Evolutionary conservation across 192 early-diverging fungal genomes (phyloP).

Genomic region (Rhizophagus sp.): DNA sequence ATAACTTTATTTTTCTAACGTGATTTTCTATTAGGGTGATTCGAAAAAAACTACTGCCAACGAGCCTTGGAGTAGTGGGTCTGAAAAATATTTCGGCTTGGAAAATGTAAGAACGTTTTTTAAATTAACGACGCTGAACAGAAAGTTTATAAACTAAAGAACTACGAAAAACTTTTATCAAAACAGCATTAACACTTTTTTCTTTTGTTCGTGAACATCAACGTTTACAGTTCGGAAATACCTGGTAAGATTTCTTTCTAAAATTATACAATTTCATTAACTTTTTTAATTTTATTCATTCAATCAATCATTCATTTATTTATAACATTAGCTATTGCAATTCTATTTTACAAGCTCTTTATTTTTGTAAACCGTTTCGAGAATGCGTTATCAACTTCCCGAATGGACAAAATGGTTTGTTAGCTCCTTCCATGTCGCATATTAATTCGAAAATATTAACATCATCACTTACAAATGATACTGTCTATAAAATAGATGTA

Average conservation of each 20-base stretch:
- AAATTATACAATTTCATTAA: background rate
- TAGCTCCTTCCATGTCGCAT: slow-evolving; percentile 6
- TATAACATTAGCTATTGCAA: slow-evolving; percentile 78
- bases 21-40: background rate
- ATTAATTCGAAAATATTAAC: slow-evolving; percentile 40
- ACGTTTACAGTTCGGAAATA: slow-evolving; percentile 28
- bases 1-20: background rate
- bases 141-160: background rate
- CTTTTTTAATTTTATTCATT: background rate
- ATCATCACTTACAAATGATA: slow-evolving; percentile 34
- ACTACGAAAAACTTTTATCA: background rate
- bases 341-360: slow-evolving; percentile 94
- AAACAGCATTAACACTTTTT: background rate
- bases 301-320: background rate
- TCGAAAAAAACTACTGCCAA: slow-evolving; percentile 7
- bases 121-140: background rate
- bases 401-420: slow-evolving; percentile 35
- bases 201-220: background rate
- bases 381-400: slow-evolving; percentile 85
- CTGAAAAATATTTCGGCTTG: slow-evolving; percentile 30
- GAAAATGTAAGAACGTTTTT: slow-evolving; percentile 29
- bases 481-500: slow-evolving; percentile 14
- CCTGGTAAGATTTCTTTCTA: background rate
- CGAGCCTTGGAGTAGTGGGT: slow-evolving; percentile 13
- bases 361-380: slow-evolving; percentile 93